phyloP scores from a whole-genome alignment of 2,329 filamentous ascomycete genomes.

The Claviceps humidiphila region DNA sequence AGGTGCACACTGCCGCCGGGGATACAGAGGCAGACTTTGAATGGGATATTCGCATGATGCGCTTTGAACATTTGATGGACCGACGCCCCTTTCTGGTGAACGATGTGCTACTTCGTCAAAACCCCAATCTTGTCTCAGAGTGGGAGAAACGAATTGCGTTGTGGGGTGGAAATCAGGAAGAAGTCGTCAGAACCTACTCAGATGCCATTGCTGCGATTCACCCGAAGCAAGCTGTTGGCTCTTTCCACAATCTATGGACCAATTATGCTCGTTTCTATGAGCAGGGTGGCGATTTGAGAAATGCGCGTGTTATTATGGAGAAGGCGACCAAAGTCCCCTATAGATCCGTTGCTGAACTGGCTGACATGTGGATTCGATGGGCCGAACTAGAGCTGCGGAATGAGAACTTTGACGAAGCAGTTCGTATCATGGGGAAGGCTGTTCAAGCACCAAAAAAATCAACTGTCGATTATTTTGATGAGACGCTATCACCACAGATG shows the following conservation, averaged over 20 bases:
- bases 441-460: conserved; percentile 93
- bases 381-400: conserved; percentile 94
- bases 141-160: conserved; percentile 96
- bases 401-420: conserved; percentile 89
- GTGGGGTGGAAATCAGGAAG: conserved; percentile 85
- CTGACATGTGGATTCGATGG: conserved; percentile 99
- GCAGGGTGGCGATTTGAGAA: conserved; percentile 67
- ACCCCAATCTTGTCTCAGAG: conserved; percentile 88
- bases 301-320: conserved; percentile 85
- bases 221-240: conserved; percentile 85
- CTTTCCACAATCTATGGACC: conserved; percentile 89
- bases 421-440: conserved; percentile 93
- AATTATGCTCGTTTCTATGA: conserved; percentile 98
- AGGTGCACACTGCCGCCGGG: conserved; percentile 63
- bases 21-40: conserved; percentile 86
- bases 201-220: conserved; percentile 86
- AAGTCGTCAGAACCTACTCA: conserved; percentile 89
- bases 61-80: conserved; percentile 97
- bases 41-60: conserved; percentile 91
- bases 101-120: conserved; percentile 87
- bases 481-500: conserved; percentile 84
- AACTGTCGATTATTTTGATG: conserved; percentile 99
- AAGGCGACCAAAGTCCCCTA: conserved; percentile 97
- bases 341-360: conserved; percentile 91
- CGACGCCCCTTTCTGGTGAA: conserved; percentile 90